Evolutionary conservation across 2,329 filamentous ascomycete species (phyloP).

Genomic region (Didymella segeticola): DNA sequence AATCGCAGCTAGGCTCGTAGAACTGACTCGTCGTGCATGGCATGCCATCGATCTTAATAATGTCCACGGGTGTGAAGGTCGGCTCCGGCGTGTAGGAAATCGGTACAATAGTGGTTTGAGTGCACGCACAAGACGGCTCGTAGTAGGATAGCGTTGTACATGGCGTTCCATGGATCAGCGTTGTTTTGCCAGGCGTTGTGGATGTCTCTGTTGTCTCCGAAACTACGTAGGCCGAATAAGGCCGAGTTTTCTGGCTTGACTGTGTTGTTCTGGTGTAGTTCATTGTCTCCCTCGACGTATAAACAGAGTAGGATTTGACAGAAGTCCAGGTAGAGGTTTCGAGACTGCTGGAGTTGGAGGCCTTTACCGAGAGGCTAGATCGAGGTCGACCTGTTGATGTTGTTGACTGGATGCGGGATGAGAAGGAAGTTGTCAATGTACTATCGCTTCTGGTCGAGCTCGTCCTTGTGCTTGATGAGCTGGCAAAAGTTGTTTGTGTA

Average conservation of each 20-base stretch:
- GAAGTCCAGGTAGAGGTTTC: no score
- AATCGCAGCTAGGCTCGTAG: background rate
- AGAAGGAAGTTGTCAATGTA: no score
- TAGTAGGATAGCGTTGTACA: conserved; percentile 11
- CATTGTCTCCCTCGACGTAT: no score
- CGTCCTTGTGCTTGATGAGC: no score
- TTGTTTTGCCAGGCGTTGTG: background rate
- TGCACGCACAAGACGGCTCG: conserved; percentile 9
- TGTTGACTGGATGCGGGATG: no score
- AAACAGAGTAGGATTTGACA: no score
- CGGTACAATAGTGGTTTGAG: conserved; percentile 3
- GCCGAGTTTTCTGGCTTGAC: background rate
- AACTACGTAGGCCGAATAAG: background rate
- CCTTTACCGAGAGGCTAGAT: no score
- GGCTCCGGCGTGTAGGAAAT: background rate
- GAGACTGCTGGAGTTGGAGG: no score
- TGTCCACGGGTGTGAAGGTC: background rate
- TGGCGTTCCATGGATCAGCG: conserved; percentile 3
- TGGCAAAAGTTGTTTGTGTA: no score
- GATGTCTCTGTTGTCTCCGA: background rate
- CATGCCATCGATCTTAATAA: background rate
- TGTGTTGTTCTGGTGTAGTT: no score
- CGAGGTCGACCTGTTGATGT: no score
- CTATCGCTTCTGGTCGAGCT: no score
- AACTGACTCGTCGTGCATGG: background rate